These are phyloP conservation scores for Sporopachydermia lactativora DNA, from an alignment of 805 yeast genomes.

Conservation along the genomic window DNA sequence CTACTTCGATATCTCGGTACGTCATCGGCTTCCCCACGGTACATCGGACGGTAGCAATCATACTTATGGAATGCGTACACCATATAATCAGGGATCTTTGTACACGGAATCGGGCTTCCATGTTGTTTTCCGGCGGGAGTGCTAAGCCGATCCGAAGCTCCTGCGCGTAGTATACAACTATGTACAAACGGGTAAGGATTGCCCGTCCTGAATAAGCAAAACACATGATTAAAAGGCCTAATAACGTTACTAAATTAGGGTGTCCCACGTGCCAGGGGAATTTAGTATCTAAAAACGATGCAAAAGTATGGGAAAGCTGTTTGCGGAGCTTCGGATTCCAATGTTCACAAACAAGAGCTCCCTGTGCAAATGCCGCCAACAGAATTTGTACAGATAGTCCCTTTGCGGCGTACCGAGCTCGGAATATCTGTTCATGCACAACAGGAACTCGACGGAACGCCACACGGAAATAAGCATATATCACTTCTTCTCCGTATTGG, in stretches of 20 bases:
- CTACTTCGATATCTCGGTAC: neutral
- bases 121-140: neutral
- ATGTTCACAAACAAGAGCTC: constrained; percentile 7
- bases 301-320: neutral
- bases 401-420: constrained; percentile 6
- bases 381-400: constrained; percentile 7
- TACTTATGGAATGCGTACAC: neutral
- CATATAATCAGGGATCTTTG: neutral
- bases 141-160: neutral
- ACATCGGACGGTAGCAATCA: neutral
- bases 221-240: neutral
- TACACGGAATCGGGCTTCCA: neutral
- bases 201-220: neutral
- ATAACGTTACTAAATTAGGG: neutral
- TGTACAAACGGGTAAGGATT: neutral
- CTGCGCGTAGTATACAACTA: neutral
- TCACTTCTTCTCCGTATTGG: constrained; percentile 5
- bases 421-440: constrained; percentile 7
- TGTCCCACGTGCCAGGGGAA: neutral
- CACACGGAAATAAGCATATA: constrained; percentile 5
- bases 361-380: constrained; percentile 8
- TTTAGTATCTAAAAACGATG: neutral
- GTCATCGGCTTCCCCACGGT: neutral
- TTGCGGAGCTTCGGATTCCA: neutral
- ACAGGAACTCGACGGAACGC: constrained; percentile 8